A percentile compares a stretch with the other conserved stretches of the same genome.
Evolutionary conservation across 352 stramenopile genomes (phyloP).

Genomic region (Phytopythium mirpurense): DNA sequence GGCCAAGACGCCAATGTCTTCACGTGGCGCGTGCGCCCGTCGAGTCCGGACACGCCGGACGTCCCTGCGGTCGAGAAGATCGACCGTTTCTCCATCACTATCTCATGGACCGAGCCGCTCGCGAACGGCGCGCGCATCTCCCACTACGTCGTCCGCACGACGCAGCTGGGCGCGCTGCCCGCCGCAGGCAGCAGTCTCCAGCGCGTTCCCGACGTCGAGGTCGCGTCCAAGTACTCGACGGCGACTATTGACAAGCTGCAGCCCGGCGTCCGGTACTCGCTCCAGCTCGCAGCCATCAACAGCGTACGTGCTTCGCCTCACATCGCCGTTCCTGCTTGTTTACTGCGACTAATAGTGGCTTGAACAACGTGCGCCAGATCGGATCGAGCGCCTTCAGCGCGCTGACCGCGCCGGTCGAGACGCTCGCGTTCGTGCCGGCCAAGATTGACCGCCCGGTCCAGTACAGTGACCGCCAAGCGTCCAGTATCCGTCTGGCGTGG

Average conservation of each 20-base stretch:
- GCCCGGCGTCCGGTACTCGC: conserved; percentile 45
- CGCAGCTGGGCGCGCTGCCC: conserved; percentile 28
- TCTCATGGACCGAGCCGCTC: conserved; percentile 42
- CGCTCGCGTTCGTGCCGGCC: conserved; percentile 55
- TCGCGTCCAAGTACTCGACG: conserved; percentile 37
- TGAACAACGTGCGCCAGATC: conserved; percentile 22
- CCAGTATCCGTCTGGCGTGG: conserved; percentile 46
- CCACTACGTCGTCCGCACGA: conserved; percentile 44
- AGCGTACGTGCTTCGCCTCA: conserved; percentile 14
- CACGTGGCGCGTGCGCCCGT: conserved; percentile 44
- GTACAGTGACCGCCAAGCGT: conserved; percentile 24
- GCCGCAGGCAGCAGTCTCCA: conserved; percentile 22
- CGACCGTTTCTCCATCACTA: conserved; percentile 43
- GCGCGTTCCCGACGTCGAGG: conserved; percentile 21
- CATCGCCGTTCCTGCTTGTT: not conserved
- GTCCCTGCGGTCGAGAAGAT: conserved; percentile 18
- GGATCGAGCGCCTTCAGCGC: conserved; percentile 42
- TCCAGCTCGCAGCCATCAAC: conserved; percentile 53
- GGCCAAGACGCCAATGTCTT: conserved; percentile 47
- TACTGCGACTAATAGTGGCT: not conserved
- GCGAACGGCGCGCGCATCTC: conserved; percentile 52
- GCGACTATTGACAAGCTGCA: conserved; percentile 38
- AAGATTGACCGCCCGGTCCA: conserved; percentile 36
- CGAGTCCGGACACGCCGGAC: conserved; percentile 33
- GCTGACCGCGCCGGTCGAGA: conserved; percentile 36